Evolutionary conservation across 2,329 filamentous ascomycete genomes (phyloP).

Genomic region (Fusarium avenaceum): DNA sequence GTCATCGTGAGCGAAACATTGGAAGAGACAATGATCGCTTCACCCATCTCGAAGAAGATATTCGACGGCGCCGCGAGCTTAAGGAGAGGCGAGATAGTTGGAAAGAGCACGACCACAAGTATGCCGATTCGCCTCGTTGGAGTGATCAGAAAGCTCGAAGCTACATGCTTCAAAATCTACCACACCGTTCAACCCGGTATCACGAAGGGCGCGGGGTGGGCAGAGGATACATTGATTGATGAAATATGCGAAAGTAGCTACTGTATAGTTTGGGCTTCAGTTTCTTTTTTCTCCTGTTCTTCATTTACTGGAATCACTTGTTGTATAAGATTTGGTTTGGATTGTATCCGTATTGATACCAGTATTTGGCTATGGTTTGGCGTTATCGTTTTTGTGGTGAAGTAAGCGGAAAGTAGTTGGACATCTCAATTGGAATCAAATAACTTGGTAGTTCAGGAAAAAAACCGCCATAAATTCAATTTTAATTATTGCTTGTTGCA

Average conservation of each 20-base stretch:
- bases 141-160: slow-evolving; percentile 33
- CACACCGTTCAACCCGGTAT: slow-evolving; percentile 9
- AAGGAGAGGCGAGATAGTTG: slow-evolving; percentile 20
- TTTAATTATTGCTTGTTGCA: not conserved
- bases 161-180: slow-evolving; percentile 37
- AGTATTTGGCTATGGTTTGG: not conserved
- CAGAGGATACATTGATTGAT: slow-evolving; percentile 5
- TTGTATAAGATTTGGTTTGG: not conserved
- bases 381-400: slow-evolving; percentile 2
- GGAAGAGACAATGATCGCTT: slow-evolving; percentile 33
- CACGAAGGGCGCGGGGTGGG: slow-evolving; percentile 3
- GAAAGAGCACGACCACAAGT: slow-evolving; percentile 2
- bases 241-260: not conserved
- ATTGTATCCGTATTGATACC: not conserved
- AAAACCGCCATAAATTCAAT: not conserved
- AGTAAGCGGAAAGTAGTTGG: not conserved
- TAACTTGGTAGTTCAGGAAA: not conserved
- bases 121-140: slow-evolving; percentile 28
- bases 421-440: not conserved
- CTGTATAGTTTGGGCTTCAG: not conserved
- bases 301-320: not conserved
- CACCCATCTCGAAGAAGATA: slow-evolving; percentile 31
- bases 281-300: not conserved
- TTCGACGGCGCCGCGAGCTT: slow-evolving; percentile 28
- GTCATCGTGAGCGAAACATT: slow-evolving; percentile 15